A percentile compares a stretch with the other conserved stretches of the same genome.
Conservation (phyloP, 805 yeast species). For the Monosporozyma yasuniensis region DNA sequence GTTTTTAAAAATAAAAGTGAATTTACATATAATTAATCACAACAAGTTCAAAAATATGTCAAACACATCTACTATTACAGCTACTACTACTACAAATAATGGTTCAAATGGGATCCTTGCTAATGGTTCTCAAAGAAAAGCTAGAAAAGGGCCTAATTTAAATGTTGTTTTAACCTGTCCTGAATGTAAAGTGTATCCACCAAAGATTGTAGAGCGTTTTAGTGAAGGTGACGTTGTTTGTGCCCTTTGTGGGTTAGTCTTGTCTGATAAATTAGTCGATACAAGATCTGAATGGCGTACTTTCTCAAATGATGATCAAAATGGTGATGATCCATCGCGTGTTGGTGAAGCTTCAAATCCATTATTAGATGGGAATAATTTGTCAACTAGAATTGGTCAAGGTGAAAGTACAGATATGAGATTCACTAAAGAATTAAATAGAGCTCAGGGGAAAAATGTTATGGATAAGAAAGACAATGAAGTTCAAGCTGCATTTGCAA, state of each 20-base stretch:
- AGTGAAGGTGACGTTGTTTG: slow-evolving; percentile 98
- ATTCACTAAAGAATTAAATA: slow-evolving; percentile 78
- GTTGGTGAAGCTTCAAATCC: slow-evolving; percentile 98
- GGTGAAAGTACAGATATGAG: slow-evolving; percentile 82
- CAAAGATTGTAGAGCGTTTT: slow-evolving; percentile 87
- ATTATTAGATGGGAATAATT: slow-evolving; percentile 78
- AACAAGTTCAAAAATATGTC: background rate
- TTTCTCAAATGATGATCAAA: slow-evolving; percentile 93
- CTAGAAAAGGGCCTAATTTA: slow-evolving; percentile 59
- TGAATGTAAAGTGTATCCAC: slow-evolving; percentile 92
- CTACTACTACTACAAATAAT: background rate
- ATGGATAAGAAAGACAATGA: slow-evolving; percentile 86
- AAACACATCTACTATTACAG: background rate
- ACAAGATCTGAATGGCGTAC: slow-evolving; percentile 99
- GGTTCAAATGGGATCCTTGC: background rate
- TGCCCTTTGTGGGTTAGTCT: slow-evolving; percentile 90
- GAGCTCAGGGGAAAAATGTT: slow-evolving; percentile 79
- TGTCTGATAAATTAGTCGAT: slow-evolving; percentile 86
- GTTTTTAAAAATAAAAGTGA: no score
- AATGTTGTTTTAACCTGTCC: slow-evolving; percentile 90
- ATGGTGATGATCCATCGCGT: slow-evolving; percentile 97
- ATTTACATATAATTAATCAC: no score
- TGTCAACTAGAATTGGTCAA: slow-evolving; percentile 84
- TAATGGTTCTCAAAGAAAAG: background rate
- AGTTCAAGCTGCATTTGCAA: slow-evolving; percentile 78